phyloP scores from a whole-genome alignment of 1,284 basidiomycete species.

The Trichosporon coremiiforme region DNA sequence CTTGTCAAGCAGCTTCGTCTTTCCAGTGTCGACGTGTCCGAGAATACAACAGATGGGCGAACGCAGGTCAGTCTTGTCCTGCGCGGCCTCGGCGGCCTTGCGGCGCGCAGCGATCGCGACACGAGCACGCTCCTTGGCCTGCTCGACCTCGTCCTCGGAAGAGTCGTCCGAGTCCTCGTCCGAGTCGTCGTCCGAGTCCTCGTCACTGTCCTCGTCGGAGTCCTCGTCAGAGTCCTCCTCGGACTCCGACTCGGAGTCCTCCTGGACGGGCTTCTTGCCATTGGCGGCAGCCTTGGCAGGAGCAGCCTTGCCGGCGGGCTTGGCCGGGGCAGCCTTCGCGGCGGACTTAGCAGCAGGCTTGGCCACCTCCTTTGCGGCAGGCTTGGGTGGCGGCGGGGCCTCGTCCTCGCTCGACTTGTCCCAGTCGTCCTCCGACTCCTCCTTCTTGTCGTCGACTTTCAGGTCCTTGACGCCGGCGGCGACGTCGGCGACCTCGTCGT shows the following conservation, averaged over 20 bases:
- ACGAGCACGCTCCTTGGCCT: slow-evolving; percentile 81
- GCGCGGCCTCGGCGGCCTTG: slow-evolving; percentile 81
- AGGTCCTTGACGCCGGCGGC: slow-evolving; percentile 45
- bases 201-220: slow-evolving; percentile 58
- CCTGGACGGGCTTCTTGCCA: slow-evolving; percentile 43
- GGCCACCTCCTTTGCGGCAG: slow-evolving; percentile 28
- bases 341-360: slow-evolving; percentile 25
- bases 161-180: slow-evolving; percentile 59
- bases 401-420: slow-evolving; percentile 64
- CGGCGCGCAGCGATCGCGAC: slow-evolving; percentile 77
- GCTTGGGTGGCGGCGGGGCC: slow-evolving; percentile 24
- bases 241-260: slow-evolving; percentile 41
- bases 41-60: slow-evolving; percentile 99
- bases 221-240: slow-evolving; percentile 56
- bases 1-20: slow-evolving; percentile 98
- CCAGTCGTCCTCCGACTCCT: slow-evolving; percentile 70
- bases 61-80: slow-evolving; percentile 86
- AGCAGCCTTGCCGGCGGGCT: slow-evolving; percentile 35
- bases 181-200: slow-evolving; percentile 51
- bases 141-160: slow-evolving; percentile 67
- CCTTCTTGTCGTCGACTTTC: slow-evolving; percentile 47
- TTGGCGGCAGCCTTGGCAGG: slow-evolving; percentile 43
- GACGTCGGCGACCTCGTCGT: slow-evolving; percentile 40
- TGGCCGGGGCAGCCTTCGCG: slow-evolving; percentile 27
- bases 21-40: slow-evolving; percentile 99